phyloP scores from a whole-genome alignment of 176 grass and related monocot species.

The Carex kokanica region DNA sequence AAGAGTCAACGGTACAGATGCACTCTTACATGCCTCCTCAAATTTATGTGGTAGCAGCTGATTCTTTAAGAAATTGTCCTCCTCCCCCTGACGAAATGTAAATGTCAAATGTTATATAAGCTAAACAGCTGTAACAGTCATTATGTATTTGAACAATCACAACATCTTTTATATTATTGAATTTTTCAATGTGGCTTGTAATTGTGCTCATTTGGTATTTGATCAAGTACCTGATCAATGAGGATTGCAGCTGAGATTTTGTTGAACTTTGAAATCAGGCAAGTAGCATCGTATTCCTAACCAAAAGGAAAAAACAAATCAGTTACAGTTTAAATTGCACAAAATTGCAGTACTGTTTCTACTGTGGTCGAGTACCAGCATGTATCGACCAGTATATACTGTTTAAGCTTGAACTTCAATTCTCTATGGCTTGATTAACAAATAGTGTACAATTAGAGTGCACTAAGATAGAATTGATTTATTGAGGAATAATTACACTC shows the following conservation, averaged over 20 bases:
- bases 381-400: background rate
- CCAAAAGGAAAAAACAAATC: conserved; percentile 6
- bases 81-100: conserved; percentile 55
- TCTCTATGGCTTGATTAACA: background rate
- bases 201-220: background rate
- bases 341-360: background rate
- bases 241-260: conserved; percentile 63
- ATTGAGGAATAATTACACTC: background rate
- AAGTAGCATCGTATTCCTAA: conserved; percentile 84
- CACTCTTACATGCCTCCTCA: conserved; percentile 69
- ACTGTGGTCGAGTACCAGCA: background rate
- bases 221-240: conserved; percentile 81
- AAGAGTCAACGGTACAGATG: conserved; percentile 44
- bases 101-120: background rate
- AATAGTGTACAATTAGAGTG: background rate
- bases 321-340: background rate
- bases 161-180: background rate
- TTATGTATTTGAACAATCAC: background rate
- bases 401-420: background rate
- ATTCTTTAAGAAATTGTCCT: conserved; percentile 68
- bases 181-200: background rate
- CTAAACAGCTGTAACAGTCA: background rate
- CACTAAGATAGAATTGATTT: background rate
- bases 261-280: conserved; percentile 59
- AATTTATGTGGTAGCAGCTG: conserved; percentile 74